These are phyloP conservation scores for Ilex aquifolium DNA, from an alignment of 257 asterid species.

Conservation along the genomic window DNA sequence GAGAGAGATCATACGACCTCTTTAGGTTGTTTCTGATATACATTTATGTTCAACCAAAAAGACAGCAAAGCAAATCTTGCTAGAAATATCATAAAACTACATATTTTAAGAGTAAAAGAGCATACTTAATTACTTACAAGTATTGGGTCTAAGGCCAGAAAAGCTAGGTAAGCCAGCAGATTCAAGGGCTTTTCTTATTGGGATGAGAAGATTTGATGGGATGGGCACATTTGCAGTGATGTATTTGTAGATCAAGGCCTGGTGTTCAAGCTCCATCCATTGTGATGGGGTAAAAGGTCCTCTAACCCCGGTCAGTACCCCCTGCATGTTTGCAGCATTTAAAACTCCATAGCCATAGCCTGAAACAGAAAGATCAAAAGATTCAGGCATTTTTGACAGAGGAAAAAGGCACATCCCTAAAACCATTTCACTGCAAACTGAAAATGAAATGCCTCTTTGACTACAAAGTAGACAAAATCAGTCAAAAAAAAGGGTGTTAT, in stretches of 20 bases:
- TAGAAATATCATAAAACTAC: background rate
- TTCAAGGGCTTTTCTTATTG: constrained; percentile 65
- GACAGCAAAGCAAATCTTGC: background rate
- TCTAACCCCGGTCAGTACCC: constrained; percentile 33
- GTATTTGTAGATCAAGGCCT: constrained; percentile 80
- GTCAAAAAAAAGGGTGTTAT: background rate
- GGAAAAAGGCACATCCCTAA: background rate
- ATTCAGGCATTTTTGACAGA: background rate
- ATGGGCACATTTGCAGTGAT: constrained; percentile 62
- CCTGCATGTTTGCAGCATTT: constrained; percentile 43
- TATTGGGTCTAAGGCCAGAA: constrained; percentile 50
- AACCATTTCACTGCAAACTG: constrained; percentile 4
- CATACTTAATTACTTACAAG: constrained; percentile 31
- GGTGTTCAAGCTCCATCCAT: constrained; percentile 77
- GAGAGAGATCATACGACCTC: no score
- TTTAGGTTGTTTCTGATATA: no score
- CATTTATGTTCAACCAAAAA: no score
- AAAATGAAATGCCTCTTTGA: constrained; percentile 1
- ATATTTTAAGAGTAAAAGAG: constrained; percentile 1
- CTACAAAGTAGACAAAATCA: constrained; percentile 1
- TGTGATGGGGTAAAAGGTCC: constrained; percentile 77
- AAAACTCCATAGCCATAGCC: constrained; percentile 41
- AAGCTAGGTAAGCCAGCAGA: constrained; percentile 44
- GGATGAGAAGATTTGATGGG: constrained; percentile 63
- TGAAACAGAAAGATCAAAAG: constrained; percentile 14